Percentiles rank a stretch among this genome's conserved stretches.
Conservation (phyloP, 2,329 filamentous ascomycete species). For the Geoglossum cookeanum region DNA sequence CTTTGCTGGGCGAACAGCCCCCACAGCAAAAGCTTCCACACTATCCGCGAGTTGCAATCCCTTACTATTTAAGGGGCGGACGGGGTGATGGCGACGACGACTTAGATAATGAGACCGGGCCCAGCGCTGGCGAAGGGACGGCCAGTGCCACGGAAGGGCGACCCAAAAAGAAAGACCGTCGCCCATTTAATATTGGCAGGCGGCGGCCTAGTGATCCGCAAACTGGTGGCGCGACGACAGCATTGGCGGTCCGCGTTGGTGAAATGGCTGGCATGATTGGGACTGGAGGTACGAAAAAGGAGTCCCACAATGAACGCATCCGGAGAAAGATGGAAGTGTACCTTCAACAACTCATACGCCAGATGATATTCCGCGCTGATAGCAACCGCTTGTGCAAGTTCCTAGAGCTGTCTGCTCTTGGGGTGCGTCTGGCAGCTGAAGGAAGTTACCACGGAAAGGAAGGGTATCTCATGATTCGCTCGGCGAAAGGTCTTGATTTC, state of each 20-base stretch:
- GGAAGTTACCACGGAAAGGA: constrained; percentile 97
- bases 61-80: constrained; percentile 58
- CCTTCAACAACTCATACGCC: constrained; percentile 81
- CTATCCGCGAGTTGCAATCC: constrained; percentile 77
- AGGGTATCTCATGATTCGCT: constrained; percentile 81
- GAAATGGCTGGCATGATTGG: constrained; percentile 16
- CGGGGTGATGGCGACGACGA: constrained; percentile 48
- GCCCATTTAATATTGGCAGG: constrained; percentile 36
- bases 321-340: constrained; percentile 76
- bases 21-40: constrained; percentile 63
- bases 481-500: constrained; percentile 73
- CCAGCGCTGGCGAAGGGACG: constrained; percentile 40
- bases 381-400: constrained; percentile 94
- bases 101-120: constrained; percentile 23
- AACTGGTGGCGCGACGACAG: constrained; percentile 18
- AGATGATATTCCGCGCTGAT: constrained; percentile 90
- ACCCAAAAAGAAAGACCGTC: constrained; percentile 29
- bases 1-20: constrained; percentile 49
- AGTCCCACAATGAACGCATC: constrained; percentile 60
- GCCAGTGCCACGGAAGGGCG: constrained; percentile 48
- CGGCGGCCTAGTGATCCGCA: constrained; percentile 36
- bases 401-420: constrained; percentile 80
- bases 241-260: constrained; percentile 22
- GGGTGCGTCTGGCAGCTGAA: constrained; percentile 82
- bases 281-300: constrained; percentile 23